These are phyloP conservation scores for Silene uniflora DNA, from an alignment of 148 eudicot genomes.

Conservation along the genomic window DNA sequence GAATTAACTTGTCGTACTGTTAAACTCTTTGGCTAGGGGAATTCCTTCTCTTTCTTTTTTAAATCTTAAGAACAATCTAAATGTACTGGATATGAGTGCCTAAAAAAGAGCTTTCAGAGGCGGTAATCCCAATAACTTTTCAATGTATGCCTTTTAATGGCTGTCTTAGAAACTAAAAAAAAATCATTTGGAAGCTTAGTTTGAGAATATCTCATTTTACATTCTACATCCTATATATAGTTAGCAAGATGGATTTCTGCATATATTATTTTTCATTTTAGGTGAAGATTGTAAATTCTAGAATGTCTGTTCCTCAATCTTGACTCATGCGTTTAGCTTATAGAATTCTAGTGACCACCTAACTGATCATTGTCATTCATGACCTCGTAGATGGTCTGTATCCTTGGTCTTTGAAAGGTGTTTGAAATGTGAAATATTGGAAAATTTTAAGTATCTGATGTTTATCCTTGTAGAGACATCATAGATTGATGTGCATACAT, in stretches of 20 bases:
- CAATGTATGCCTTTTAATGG: not conserved
- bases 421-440: not conserved
- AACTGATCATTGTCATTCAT: not conserved
- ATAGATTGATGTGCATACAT: not conserved
- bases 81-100: no score
- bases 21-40: no score
- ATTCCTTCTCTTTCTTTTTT: no score
- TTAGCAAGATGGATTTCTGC: conserved; percentile 5
- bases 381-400: not conserved
- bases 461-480: not conserved
- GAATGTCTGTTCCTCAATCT: not conserved
- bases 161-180: not conserved
- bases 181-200: not conserved
- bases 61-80: no score
- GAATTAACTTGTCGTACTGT: no score
- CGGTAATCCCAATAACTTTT: not conserved
- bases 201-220: not conserved
- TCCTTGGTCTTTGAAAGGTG: not conserved
- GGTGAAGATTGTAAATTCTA: not conserved
- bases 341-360: not conserved
- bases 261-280: not conserved
- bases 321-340: not conserved
- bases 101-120: not conserved
- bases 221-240: not conserved
- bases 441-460: not conserved